Conservation (phyloP, 2,329 filamentous ascomycete genomes). For the Paracoccidioides brasiliensis region DNA sequence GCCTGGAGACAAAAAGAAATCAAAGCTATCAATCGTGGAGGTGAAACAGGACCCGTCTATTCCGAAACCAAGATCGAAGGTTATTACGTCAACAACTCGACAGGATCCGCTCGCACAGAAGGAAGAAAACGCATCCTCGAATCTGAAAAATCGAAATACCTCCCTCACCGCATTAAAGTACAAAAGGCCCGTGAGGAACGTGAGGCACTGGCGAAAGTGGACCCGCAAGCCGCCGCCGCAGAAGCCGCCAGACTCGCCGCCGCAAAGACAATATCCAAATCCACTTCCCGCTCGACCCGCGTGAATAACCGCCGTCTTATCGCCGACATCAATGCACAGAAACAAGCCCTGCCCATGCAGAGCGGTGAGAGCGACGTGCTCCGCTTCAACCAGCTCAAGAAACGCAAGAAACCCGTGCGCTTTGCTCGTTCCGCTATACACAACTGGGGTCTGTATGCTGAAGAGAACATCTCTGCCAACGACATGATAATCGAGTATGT, state of each 20-base stretch:
- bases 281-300: constrained; percentile 83
- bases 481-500: constrained; percentile 99
- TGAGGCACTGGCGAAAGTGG: constrained; percentile 56
- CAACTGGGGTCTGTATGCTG: constrained; percentile 95
- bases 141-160: constrained; percentile 93
- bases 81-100: constrained; percentile 72
- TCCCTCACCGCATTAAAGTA: constrained; percentile 94
- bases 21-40: constrained; percentile 52
- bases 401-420: constrained; percentile 97
- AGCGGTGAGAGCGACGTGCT: constrained; percentile 77
- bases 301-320: constrained; percentile 91
- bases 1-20: constrained; percentile 60
- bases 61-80: constrained; percentile 45
- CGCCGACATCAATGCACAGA: constrained; percentile 89
- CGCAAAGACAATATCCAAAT: constrained; percentile 71
- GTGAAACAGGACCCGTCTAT: constrained; percentile 41
- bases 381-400: constrained; percentile 98
- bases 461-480: constrained; percentile 92
- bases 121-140: constrained; percentile 92
- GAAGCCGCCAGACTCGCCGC: constrained; percentile 61
- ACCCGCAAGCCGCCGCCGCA: constrained; percentile 51
- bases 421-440: constrained; percentile 97
- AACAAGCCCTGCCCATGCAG: constrained; percentile 56
- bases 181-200: constrained; percentile 82
- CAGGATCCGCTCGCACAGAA: constrained; percentile 81